Percentiles rank a stretch among this genome's conserved stretches.
Conservation (phyloP, 208 protist genomes). For the Leishmania martiniquensis region DNA sequence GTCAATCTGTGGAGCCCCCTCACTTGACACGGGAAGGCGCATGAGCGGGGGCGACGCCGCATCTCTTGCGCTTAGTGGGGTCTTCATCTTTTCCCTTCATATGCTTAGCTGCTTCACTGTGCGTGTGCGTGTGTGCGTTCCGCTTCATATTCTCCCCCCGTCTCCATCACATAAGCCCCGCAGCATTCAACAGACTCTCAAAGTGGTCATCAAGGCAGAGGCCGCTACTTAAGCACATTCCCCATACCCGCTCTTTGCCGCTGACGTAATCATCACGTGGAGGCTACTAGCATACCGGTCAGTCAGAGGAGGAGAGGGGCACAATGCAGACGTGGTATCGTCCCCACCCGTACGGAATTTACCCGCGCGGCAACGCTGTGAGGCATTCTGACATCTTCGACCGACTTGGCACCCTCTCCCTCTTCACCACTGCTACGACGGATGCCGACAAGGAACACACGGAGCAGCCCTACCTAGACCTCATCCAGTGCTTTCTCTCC, state of each 20-base stretch:
- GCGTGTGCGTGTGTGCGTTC: background rate
- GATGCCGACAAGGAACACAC: conserved; percentile 55
- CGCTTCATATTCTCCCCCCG: background rate
- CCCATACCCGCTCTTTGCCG: background rate
- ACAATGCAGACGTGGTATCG: conserved; percentile 76
- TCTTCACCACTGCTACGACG: conserved; percentile 48
- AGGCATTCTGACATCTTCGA: conserved; percentile 45
- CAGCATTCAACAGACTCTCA: background rate
- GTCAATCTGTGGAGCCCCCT: background rate
- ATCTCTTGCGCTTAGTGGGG: background rate
- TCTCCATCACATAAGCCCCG: background rate
- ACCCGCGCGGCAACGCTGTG: conserved; percentile 77
- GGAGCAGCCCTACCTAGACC: conserved; percentile 75
- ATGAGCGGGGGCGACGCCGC: background rate
- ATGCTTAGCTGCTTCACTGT: background rate
- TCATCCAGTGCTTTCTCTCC: conserved; percentile 66
- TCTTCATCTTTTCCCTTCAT: too few species aligned
- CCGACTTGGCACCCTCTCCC: conserved; percentile 75
- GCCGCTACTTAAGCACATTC: background rate
- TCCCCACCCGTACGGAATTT: conserved; percentile 80
- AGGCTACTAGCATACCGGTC: background rate
- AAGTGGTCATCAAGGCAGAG: background rate
- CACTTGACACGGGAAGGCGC: background rate
- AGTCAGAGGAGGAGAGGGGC: background rate
- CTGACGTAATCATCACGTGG: background rate